Conservation (phyloP, 768 basidiomycete genomes). For the Pholiota microspora region DNA sequence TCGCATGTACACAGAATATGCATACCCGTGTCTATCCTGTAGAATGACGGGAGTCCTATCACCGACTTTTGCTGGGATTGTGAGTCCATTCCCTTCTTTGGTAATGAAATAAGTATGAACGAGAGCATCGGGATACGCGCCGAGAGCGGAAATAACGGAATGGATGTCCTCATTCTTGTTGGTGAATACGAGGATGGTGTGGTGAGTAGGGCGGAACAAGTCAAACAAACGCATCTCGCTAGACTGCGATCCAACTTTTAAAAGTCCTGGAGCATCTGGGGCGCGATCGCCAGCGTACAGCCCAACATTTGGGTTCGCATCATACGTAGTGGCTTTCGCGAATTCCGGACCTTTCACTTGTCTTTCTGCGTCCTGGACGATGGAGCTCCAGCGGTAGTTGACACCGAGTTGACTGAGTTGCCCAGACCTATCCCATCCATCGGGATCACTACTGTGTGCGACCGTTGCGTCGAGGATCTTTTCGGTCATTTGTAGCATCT, state of each 20-base stretch:
- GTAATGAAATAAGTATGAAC: constrained; percentile 16
- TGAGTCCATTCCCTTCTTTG: background rate
- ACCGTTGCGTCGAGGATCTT: constrained; percentile 21
- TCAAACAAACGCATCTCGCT: background rate
- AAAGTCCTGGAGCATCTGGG: constrained; percentile 36
- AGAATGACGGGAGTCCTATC: constrained; percentile 9
- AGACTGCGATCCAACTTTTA: constrained; percentile 22
- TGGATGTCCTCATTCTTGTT: constrained; percentile 16
- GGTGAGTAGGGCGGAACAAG: constrained; percentile 25
- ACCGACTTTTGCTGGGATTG: too few species aligned
- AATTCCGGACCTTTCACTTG: constrained; percentile 6
- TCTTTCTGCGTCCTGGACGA: constrained; percentile 39
- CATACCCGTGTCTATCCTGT: constrained; percentile 26
- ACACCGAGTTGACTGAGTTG: constrained; percentile 42
- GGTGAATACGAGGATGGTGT: constrained; percentile 33
- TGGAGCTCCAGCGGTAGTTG: constrained; percentile 51
- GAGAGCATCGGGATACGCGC: constrained; percentile 1
- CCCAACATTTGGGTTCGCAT: constrained; percentile 21
- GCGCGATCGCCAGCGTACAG: constrained; percentile 40
- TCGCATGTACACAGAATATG: constrained; percentile 31
- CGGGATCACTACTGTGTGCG: background rate
- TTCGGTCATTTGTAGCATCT: constrained; percentile 32
- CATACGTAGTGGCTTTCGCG: constrained; percentile 19
- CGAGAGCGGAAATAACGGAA: background rate
- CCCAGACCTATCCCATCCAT: background rate